Base-by-base conservation (phyloP, 1,139 yeast species). In the Nakaseomyces nivariensis region DNA sequence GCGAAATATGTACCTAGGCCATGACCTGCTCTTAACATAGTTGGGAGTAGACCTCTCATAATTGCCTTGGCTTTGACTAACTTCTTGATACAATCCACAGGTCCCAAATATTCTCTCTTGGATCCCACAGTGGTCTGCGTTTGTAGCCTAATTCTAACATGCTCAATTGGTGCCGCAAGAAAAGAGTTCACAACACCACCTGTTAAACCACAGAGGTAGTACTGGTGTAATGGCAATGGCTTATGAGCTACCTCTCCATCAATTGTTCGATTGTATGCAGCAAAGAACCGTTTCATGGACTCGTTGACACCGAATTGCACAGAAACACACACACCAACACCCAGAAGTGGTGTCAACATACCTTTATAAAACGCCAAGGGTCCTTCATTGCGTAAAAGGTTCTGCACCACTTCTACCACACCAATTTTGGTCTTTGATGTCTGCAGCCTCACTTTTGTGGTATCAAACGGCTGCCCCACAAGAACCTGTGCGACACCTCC, bases 241-340 rank as follows among this genome's bases (percentile, higher is more conserved):
- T 67, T 66, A 3, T 53, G 43, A 2, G 43, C 26, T 5, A 13
- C 22, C n/a, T 25, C 27, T 6, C 33, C 44, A 6, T 34, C 48
- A 10, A 24, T n/a, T n/a, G 22, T 31, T n/a, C 38, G 22, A 36
- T 50, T 47, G 22, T 24, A 31, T 25, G 38, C 22, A 11, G 43
- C 42, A 52, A 65, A 65, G 48, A 67, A 71, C 60, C 97, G 76
- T 69, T 92, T 92, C 96, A 90, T 88, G 61, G 76, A 86, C 66
- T 92, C 97, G 64, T 90, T 90, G 40, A 88, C 95, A 44, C 96
- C 92, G 63, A 83, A 83, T 60, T 82, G 88, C 43, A 89, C 85
- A 3, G 96, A 86, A 22, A 89, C 80, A 72, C 95, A 85, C 0
- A 96, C 96, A 51, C 97, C 97, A 37, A 89, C 94, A 43, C 97